Evolutionary conservation across 768 basidiomycete species (phyloP).

Genomic region (Lentinula guzmanii): DNA sequence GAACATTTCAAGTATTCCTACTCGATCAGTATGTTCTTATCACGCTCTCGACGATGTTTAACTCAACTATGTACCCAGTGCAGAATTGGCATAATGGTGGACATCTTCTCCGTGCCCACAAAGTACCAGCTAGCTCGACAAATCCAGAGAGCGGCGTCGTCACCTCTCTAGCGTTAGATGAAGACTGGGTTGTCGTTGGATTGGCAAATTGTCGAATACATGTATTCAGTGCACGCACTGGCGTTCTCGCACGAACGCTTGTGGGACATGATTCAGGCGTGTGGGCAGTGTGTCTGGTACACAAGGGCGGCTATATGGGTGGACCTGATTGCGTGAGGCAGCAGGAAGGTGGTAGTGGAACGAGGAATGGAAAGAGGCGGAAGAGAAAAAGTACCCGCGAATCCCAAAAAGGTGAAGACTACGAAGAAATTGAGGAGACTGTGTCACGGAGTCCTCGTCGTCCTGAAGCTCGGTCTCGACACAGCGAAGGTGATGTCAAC

Average conservation of each 20-base stretch:
- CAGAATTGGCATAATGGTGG: conserved; percentile 80
- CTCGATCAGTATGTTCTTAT: conserved; percentile 49
- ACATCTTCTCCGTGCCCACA: conserved; percentile 59
- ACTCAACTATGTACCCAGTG: conserved; percentile 34
- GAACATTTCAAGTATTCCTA: conserved; percentile 70
- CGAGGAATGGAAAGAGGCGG: neutral
- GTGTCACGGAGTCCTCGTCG: neutral
- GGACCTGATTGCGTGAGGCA: conserved; percentile 4
- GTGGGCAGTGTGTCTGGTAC: conserved; percentile 83
- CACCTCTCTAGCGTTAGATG: conserved; percentile 81
- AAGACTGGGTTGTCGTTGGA: conserved; percentile 81
- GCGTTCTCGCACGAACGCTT: conserved; percentile 70
- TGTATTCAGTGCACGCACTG: conserved; percentile 76
- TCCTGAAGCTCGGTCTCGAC: neutral
- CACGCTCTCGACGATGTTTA: conserved; percentile 5
- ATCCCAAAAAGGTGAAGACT: neutral
- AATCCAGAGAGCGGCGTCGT: conserved; percentile 59
- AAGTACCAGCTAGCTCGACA: conserved; percentile 30
- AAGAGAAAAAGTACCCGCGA: neutral
- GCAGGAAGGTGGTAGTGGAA: neutral
- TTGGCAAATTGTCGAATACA: conserved; percentile 83
- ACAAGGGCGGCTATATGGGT: conserved; percentile 47
- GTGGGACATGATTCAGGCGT: conserved; percentile 87
- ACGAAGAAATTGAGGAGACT: neutral
- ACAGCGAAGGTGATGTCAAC: neutral